Conservation (phyloP, 441 rosid species). For the Euphorbia schlechtendalii region DNA sequence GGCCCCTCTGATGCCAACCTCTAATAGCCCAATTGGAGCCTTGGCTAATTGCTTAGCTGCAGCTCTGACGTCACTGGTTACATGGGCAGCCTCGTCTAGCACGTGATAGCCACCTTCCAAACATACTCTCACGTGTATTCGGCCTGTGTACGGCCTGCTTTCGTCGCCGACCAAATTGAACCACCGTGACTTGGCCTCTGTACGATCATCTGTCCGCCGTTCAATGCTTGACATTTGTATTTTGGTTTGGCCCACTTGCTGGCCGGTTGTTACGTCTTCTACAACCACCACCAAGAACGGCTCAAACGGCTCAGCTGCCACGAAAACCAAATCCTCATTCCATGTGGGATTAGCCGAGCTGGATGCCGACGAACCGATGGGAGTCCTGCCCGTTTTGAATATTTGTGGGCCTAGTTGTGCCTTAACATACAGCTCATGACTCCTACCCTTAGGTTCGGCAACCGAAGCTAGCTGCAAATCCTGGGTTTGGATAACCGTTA, state of each 20-base stretch:
- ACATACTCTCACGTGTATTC: slow-evolving; percentile 34
- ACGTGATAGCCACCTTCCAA: slow-evolving; percentile 53
- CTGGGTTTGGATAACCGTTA: slow-evolving; percentile 51
- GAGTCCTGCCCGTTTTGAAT: slow-evolving; percentile 44
- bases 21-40: slow-evolving; percentile 35
- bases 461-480: slow-evolving; percentile 56
- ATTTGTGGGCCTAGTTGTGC: slow-evolving; percentile 35
- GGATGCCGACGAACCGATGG: slow-evolving; percentile 23
- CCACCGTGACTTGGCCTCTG: slow-evolving; percentile 60
- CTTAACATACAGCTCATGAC: slow-evolving; percentile 31
- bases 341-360: slow-evolving; percentile 40
- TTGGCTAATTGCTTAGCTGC: slow-evolving; percentile 32
- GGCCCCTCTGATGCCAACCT: slow-evolving; percentile 39
- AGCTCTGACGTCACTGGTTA: slow-evolving; percentile 40
- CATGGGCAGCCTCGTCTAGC: slow-evolving; percentile 39
- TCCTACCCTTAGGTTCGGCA: slow-evolving; percentile 30
- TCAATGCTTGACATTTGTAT: slow-evolving; percentile 30
- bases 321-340: slow-evolving; percentile 63
- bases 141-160: slow-evolving; percentile 29
- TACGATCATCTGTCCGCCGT: slow-evolving; percentile 28
- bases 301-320: slow-evolving; percentile 51
- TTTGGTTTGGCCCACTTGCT: slow-evolving; percentile 28
- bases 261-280: slow-evolving; percentile 27
- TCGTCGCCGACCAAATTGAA: slow-evolving; percentile 28
- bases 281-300: slow-evolving; percentile 25